Conservation (phyloP, 2,329 filamentous ascomycete species). For the Penicillium sp. region DNA sequence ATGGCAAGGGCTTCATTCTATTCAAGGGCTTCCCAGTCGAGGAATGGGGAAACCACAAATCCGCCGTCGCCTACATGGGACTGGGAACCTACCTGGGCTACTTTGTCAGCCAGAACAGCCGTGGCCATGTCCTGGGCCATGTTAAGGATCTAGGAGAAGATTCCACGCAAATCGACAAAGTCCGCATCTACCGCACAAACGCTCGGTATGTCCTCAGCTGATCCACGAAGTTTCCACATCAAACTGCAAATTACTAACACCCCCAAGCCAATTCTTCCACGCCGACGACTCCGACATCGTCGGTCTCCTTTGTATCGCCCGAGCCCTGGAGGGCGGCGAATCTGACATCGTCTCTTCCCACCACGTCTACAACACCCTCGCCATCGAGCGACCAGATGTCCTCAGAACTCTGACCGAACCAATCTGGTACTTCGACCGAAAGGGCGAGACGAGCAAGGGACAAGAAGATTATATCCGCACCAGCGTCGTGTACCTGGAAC, state of each 20-base stretch:
- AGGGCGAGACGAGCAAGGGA: constrained; percentile 77
- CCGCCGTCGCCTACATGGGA: constrained; percentile 87
- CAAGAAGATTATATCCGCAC: constrained; percentile 76
- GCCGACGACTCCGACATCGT: constrained; percentile 83
- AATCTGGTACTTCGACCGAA: constrained; percentile 91
- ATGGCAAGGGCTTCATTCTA: constrained; percentile 87
- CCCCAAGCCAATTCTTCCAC: constrained; percentile 75
- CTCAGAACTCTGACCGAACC: constrained; percentile 74
- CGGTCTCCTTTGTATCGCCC: constrained; percentile 78
- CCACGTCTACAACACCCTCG: constrained; percentile 79
- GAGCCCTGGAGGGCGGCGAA: constrained; percentile 80
- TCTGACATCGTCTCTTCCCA: constrained; percentile 80
- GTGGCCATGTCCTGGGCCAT: constrained; percentile 83
- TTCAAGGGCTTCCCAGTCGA: constrained; percentile 83
- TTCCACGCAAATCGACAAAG: constrained; percentile 77
- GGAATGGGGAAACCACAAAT: constrained; percentile 78
- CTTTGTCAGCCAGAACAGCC: constrained; percentile 83
- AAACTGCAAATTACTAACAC: not conserved
- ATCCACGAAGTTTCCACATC: too few species aligned
- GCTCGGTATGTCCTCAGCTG: constrained; percentile 64
- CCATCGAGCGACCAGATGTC: constrained; percentile 75
- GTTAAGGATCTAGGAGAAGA: constrained; percentile 89
- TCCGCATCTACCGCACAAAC: constrained; percentile 88
- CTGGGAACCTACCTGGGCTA: constrained; percentile 84
- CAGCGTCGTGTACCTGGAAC: constrained; percentile 77